Conservation (phyloP, 495 filamentous ascomycete genomes). For the Podospora appendiculata region DNA sequence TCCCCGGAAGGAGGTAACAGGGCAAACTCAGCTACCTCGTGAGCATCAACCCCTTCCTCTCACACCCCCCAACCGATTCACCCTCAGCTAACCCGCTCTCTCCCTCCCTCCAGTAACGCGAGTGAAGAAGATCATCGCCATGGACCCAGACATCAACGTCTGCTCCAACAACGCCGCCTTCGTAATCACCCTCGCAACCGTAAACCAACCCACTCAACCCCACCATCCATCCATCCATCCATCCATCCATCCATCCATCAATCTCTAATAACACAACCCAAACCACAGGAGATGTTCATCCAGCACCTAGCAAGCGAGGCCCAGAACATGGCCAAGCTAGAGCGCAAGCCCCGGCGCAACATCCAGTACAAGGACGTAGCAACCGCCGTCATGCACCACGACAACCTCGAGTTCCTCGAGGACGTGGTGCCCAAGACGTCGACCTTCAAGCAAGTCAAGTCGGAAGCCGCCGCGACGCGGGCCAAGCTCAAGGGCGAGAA, state of each 20-base stretch:
- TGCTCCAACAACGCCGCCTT: slow-evolving; percentile 95
- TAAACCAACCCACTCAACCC: slow-evolving; percentile 25
- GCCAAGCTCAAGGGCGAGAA: slow-evolving; percentile 29
- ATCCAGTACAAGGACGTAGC: slow-evolving; percentile 96
- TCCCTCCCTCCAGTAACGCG: slow-evolving; percentile 74
- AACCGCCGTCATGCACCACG: slow-evolving; percentile 76
- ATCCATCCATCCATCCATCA: no score
- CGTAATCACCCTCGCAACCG: slow-evolving; percentile 83
- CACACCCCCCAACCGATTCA: neutral
- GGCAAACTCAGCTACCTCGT: slow-evolving; percentile 80
- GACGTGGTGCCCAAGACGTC: slow-evolving; percentile 85
- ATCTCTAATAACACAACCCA: no score
- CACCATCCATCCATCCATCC: neutral
- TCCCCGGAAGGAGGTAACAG: slow-evolving; percentile 73
- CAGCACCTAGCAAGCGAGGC: slow-evolving; percentile 81
- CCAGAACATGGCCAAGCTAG: slow-evolving; percentile 80
- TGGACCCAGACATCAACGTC: slow-evolving; percentile 75
- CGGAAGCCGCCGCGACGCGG: slow-evolving; percentile 32
- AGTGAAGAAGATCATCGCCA: slow-evolving; percentile 85
- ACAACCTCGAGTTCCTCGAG: slow-evolving; percentile 91
- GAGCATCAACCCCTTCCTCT: slow-evolving; percentile 26
- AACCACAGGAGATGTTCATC: slow-evolving; percentile 81
- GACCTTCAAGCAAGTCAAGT: slow-evolving; percentile 73
- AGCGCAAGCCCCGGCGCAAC: slow-evolving; percentile 84
- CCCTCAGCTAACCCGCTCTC: slow-evolving; percentile 1